A percentile compares a stretch with the other conserved stretches of the same genome.
These are phyloP conservation scores for Diaporthe vexans DNA, from an alignment of 2,329 filamentous ascomycete genomes.

Conservation along the genomic window DNA sequence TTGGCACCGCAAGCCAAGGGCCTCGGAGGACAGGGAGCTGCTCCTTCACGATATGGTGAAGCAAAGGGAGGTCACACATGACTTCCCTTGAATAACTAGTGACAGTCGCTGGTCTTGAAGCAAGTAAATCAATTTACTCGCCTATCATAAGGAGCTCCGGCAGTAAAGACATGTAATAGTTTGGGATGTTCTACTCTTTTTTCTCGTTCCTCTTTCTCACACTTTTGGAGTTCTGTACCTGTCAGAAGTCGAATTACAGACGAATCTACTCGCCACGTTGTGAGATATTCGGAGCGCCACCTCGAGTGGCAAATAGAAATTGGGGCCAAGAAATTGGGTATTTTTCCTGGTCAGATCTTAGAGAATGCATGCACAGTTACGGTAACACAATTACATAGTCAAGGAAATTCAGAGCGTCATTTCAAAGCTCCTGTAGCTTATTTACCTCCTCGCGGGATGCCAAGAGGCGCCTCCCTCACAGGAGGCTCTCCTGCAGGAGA, in stretches of 20 bases:
- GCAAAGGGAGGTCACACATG: slow-evolving; percentile 13
- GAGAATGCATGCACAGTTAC: neutral
- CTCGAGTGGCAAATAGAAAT: neutral
- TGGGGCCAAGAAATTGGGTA: neutral
- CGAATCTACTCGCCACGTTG: neutral
- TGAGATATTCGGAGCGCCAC: too few species aligned
- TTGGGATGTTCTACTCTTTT: neutral
- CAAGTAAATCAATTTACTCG: too few species aligned
- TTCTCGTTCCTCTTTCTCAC: too few species aligned
- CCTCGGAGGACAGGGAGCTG: slow-evolving; percentile 1
- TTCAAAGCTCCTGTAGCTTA: too few species aligned
- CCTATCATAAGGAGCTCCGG: neutral
- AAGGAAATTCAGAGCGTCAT: too few species aligned
- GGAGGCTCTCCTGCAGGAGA: too few species aligned
- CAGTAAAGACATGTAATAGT: neutral
- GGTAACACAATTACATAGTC: too few species aligned
- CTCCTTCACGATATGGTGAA: slow-evolving; percentile 16
- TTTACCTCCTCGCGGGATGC: too few species aligned
- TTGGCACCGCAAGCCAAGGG: neutral
- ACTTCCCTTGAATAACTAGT: neutral
- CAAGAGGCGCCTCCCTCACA: too few species aligned
- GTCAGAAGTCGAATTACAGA: neutral
- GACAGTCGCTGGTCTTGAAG: neutral
- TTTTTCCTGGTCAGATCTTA: neutral
- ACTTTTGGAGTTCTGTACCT: neutral